phyloP scores from a whole-genome alignment of 108 stramenopile species.

The Cyclotella kingstonii region DNA sequence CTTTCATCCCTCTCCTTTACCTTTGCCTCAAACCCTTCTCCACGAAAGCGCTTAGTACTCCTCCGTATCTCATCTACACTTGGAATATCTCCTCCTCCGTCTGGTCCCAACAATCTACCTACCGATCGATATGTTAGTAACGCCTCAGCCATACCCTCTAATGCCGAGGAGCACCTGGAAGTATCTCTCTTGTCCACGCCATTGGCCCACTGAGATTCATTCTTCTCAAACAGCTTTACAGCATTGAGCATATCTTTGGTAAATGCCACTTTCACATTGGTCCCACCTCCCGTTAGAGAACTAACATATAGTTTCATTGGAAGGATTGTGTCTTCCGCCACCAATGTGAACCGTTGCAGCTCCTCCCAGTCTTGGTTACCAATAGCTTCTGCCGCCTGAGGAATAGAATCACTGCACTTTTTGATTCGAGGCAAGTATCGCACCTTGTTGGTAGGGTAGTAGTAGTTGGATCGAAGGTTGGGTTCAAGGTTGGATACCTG shows the following conservation, averaged over 20 bases:
- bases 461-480: conserved; percentile 67
- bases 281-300: conserved; percentile 70
- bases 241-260: conserved; percentile 72
- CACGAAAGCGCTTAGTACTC: conserved; percentile 54
- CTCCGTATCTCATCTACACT: conserved; percentile 84
- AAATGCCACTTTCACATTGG: conserved; percentile 69
- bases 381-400: conserved; percentile 54
- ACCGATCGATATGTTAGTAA: conserved; percentile 59
- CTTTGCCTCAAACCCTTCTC: conserved; percentile 66
- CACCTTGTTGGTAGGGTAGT: conserved; percentile 54
- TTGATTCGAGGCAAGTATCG: conserved; percentile 86
- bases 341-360: conserved; percentile 56
- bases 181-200: conserved; percentile 69
- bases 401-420: conserved; percentile 72
- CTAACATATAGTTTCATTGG: conserved; percentile 83
- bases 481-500: conserved; percentile 66
- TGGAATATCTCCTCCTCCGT: conserved; percentile 86
- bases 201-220: conserved; percentile 54
- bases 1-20: conserved; percentile 61
- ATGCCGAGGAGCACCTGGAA: conserved; percentile 46
- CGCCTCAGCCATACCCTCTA: conserved; percentile 64
- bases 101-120: conserved; percentile 68
- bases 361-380: conserved; percentile 68
- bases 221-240: conserved; percentile 68
- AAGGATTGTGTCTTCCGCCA: conserved; percentile 80